Conservation (phyloP, 192 early-diverging fungal genomes). For the Haplosporangium gracile region DNA sequence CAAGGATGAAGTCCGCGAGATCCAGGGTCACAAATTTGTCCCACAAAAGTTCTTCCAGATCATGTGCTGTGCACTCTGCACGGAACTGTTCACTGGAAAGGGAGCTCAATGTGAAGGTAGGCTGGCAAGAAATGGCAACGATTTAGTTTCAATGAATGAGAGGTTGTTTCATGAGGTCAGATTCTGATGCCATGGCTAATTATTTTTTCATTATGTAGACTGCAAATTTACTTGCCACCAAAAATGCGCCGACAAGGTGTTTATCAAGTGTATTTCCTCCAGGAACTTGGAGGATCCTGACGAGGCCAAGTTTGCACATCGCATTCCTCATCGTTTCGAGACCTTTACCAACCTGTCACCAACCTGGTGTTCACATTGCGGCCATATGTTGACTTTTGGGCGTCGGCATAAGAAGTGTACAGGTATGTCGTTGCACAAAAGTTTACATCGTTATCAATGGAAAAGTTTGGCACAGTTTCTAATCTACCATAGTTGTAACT, state of each 20-base stretch:
- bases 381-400: constrained; percentile 93
- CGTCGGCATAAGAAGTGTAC: constrained; percentile 66
- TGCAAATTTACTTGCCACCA: constrained; percentile 96
- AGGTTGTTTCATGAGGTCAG: too few species aligned
- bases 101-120: constrained; percentile 94
- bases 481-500: background rate
- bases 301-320: constrained; percentile 83
- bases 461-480: background rate
- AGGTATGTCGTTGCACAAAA: constrained; percentile 39
- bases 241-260: constrained; percentile 85
- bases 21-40: constrained; percentile 96
- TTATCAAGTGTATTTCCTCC: constrained; percentile 89
- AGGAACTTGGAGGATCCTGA: constrained; percentile 73
- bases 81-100: constrained; percentile 91
- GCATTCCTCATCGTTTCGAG: constrained; percentile 97
- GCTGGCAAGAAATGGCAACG: background rate
- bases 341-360: constrained; percentile 83
- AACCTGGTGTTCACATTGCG: constrained; percentile 99
- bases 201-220: constrained; percentile 60
- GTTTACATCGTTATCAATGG: background rate
- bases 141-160: background rate
- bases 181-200: background rate
- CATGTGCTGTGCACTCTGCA: constrained; percentile 97
- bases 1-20: constrained; percentile 87
- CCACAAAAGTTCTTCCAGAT: constrained; percentile 94